Evolutionary conservation across 2,329 filamentous ascomycete species (phyloP), one percentile per base, ranked within the genome.

Genomic region (Esteya vermicola): DNA sequence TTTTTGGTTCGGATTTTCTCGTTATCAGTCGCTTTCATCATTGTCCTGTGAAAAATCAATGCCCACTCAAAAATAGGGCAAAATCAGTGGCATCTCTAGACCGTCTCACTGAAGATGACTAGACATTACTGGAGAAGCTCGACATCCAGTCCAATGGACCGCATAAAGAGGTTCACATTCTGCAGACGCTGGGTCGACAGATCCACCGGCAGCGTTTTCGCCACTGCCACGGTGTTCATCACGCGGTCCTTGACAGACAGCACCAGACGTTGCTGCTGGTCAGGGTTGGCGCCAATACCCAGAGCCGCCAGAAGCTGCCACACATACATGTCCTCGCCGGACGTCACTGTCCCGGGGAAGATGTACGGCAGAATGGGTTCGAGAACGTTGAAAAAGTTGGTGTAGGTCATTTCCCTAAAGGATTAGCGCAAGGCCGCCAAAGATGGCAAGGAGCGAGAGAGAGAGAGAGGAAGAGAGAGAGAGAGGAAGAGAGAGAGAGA

Each of bases 131-230:
- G 58, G 45, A 77, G 59, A 38, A 80, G 61, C 51, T 95, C 91
- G 38, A 98, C 91, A 64, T 98, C 91, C 56, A 98, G 70, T n/a
- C 91, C 91, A 60, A 98, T 95, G 41, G 89, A 91, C 54, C 86
- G 81, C 88, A 98, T 95, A 60, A 98, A 98, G 41, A 98, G 65
- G 57, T 98, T 98, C 50, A 98, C 91, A 54, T 94, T 94, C 43
- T 81, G 80, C 43, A 94, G 67, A 44, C 89, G 79, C 55, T 85
- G 78, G 44, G 77, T 77, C 12, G 83, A 79, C 77, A 96, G 85
- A 42, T 91, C 82, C 14, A 79, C 71, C 16, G 91, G 89, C 26
- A 98, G 68, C 2, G 85, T 89, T 69, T 94, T 95, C 52, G 85
- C 81, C 39, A 93, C 75, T 23, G 73, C 68, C 10, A 98, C 85